Evolutionary conservation across 1,284 basidiomycete species (phyloP), one percentile per base, ranked within the genome.

Genomic region (Volvariella volvacea): DNA sequence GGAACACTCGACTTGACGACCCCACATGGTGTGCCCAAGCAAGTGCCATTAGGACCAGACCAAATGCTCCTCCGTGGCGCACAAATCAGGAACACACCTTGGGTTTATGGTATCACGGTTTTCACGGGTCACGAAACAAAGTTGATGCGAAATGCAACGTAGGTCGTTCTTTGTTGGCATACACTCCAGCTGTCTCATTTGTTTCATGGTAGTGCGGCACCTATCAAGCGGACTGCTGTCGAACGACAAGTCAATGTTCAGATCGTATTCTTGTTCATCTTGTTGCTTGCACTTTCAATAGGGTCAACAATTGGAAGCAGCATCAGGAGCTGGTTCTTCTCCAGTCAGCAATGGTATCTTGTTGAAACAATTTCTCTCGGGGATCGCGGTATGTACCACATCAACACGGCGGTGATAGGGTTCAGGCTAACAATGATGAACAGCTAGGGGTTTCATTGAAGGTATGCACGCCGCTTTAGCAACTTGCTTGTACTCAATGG

Each of bases 91-190:
- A 99, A 99, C 61, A 98, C 96, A 2, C 85, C 88, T 6, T 99
- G 96, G 96, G 79, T 88, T 22, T 99, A 96, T 62, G 95, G 95
- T 15, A 61, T 99, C 2, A 87, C 88, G 25, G 88, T 98, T 22
- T 98, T 95, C 56, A 97, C 92, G 0, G 96, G 96, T 0, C 95
- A 99, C 58, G 94, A 99, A 68, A 99, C 96, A 22, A 99, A 99
- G 66, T 68, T 99, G 37, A 95, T 99, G 92, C 79, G 92, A 46
- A 99, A 88, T 53, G 85, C 86, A 34, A 98, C 95, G 88, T 92
- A 58, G 67, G 88, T 74, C 2, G 17, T 33, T 16, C 17, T 44
- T 17, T 17, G n/a, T n/a, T n/a, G n/a, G n/a, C n/a, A 6, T 12
- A 17, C 7, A 30, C n/a, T 4, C 10, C 15, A 12, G 12, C 20